Evolutionary conservation across 2,329 filamentous ascomycete species (phyloP).

Genomic region (Ophiostoma novo-ulmi): DNA sequence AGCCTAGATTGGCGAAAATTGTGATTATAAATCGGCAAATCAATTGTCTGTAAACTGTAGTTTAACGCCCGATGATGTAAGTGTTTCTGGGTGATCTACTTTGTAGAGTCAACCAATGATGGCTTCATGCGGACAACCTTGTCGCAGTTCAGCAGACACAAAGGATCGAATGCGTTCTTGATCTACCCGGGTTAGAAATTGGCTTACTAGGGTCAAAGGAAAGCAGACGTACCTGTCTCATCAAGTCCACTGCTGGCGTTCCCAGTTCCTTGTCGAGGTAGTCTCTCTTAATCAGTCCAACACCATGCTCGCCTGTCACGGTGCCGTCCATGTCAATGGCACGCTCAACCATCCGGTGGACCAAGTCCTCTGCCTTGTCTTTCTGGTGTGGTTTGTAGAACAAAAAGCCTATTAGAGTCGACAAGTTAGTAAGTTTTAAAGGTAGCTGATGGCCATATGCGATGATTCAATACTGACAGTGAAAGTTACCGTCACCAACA

Average conservation of each 20-base stretch:
- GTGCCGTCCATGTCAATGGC: slow-evolving; percentile 82
- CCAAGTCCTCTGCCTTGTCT: slow-evolving; percentile 60
- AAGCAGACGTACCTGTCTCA: slow-evolving; percentile 55
- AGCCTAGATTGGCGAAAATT: not conserved
- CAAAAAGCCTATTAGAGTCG: slow-evolving; percentile 34
- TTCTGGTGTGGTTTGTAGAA: slow-evolving; percentile 62
- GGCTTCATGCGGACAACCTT: slow-evolving; percentile 60
- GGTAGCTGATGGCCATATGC: not conserved
- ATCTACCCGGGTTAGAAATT: slow-evolving; percentile 37
- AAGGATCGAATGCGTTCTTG: slow-evolving; percentile 73
- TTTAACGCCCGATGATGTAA: not conserved
- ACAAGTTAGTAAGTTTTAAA: not conserved
- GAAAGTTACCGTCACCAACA: slow-evolving; percentile 66
- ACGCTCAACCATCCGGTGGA: slow-evolving; percentile 80
- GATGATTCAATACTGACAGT: slow-evolving; percentile 37
- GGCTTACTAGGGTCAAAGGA: not conserved
- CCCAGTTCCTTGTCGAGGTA: slow-evolving; percentile 75
- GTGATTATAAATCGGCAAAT: not conserved
- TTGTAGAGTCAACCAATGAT: not conserved
- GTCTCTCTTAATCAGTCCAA: slow-evolving; percentile 78
- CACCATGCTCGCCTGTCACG: slow-evolving; percentile 78
- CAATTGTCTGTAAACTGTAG: not conserved
- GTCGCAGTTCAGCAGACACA: slow-evolving; percentile 64
- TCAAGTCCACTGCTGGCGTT: slow-evolving; percentile 67
- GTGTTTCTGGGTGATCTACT: not conserved